Percentiles rank a stretch among this genome's conserved stretches.
Evolutionary conservation across 2,329 filamentous ascomycete genomes (phyloP).

Genomic region (Chrysoporthe puriensis): DNA sequence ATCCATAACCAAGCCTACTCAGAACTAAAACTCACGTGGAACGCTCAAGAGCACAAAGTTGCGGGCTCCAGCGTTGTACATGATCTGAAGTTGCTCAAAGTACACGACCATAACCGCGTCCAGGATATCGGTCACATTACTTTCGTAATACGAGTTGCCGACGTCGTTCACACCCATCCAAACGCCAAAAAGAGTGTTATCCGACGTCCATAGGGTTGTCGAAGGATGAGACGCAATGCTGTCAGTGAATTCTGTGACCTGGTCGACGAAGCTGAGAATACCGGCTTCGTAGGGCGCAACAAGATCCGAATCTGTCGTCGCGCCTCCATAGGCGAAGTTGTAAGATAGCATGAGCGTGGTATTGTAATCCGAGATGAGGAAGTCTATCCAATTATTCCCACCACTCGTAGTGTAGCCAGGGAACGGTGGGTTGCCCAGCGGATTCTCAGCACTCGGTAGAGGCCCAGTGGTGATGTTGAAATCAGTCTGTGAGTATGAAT

Average conservation of each 20-base stretch:
- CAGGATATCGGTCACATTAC: constrained; percentile 39
- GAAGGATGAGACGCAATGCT: constrained; percentile 40
- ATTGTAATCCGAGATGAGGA: constrained; percentile 48
- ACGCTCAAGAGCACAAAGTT: constrained; percentile 65
- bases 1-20: accelerated
- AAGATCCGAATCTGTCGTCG: constrained; percentile 52
- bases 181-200: constrained; percentile 51
- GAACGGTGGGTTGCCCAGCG: constrained; percentile 63
- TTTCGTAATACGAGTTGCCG: constrained; percentile 49
- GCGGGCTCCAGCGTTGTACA: constrained; percentile 57
- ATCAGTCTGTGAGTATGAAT: constrained; percentile 63
- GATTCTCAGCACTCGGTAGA: constrained; percentile 57
- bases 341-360: constrained; percentile 47
- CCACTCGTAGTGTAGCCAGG: constrained; percentile 52
- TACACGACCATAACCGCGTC: constrained; percentile 48
- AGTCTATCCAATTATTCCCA: constrained; percentile 54
- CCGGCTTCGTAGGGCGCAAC: constrained; percentile 51
- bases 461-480: constrained; percentile 52
- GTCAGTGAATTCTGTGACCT: constrained; percentile 48
- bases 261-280: constrained; percentile 56
- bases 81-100: constrained; percentile 43
- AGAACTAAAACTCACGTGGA: constrained; percentile 44
- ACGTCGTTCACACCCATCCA: constrained; percentile 52
- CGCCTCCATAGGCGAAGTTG: constrained; percentile 56
- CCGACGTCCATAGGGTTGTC: constrained; percentile 46